These are phyloP conservation scores for Eucalyptus polyanthemos DNA, from an alignment of 345 rosid species.

Conservation along the genomic window DNA sequence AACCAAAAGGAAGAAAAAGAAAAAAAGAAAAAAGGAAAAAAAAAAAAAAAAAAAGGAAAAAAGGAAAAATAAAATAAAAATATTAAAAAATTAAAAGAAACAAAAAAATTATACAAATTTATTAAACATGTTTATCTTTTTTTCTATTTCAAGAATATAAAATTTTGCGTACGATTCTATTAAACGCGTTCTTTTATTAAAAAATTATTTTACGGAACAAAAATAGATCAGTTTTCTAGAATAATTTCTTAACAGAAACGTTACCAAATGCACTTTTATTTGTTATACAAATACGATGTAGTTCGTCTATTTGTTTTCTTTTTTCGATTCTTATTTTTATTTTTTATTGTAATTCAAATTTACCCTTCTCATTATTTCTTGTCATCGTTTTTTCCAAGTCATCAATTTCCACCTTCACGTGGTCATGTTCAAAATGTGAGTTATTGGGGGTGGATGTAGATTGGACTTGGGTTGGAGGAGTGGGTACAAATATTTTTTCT, in stretches of 20 bases:
- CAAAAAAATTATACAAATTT: too few relatives aligned
- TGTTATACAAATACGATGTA: neutral
- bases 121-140: too few relatives aligned
- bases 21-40: too few relatives aligned
- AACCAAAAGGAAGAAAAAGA: too few relatives aligned
- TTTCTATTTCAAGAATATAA: too few relatives aligned
- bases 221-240: too few relatives aligned
- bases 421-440: neutral
- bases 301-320: neutral
- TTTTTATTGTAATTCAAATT: neutral
- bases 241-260: too few relatives aligned
- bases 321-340: neutral
- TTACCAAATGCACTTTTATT: neutral
- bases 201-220: too few relatives aligned
- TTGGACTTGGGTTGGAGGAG: neutral
- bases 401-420: neutral
- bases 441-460: neutral
- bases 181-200: too few relatives aligned
- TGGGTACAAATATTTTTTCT: neutral
- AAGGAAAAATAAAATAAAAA: too few relatives aligned
- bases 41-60: too few relatives aligned
- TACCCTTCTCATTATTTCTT: neutral
- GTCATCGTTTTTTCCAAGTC: neutral
- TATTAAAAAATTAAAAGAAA: too few relatives aligned
- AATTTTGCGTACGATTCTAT: rapidly evolving